These are phyloP conservation scores for Hypomyces rosellus DNA, from an alignment of 2,329 filamentous ascomycete species.

Conservation along the genomic window DNA sequence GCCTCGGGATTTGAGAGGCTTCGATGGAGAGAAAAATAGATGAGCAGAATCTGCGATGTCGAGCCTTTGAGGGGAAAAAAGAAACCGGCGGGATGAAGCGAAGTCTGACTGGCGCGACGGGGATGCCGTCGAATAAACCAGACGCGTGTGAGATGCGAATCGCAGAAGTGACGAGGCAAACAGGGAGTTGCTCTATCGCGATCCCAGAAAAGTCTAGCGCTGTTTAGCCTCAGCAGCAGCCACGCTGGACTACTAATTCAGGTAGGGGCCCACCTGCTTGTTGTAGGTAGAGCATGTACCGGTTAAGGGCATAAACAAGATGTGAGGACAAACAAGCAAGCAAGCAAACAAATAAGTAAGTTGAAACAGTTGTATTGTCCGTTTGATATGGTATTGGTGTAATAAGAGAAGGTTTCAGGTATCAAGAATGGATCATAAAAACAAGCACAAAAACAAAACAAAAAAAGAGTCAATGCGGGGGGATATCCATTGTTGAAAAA, in stretches of 20 bases:
- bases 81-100: slow-evolving; percentile 1
- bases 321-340: too few relatives aligned
- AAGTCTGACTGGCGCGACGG: slow-evolving; percentile 7
- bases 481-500: not conserved
- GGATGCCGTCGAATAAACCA: slow-evolving; percentile 4
- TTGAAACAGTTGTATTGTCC: too few relatives aligned
- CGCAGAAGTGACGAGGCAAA: slow-evolving; percentile 6
- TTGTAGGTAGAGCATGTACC: not conserved
- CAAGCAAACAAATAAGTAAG: too few relatives aligned
- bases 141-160: slow-evolving; percentile 11
- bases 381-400: not conserved
- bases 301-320: not conserved
- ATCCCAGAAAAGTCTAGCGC: slow-evolving; percentile 10
- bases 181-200: slow-evolving; percentile 7
- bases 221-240: not conserved
- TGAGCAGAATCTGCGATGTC: too few relatives aligned
- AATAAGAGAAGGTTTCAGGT: not conserved
- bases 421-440: too few relatives aligned
- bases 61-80: not conserved
- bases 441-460: too few relatives aligned
- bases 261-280: not conserved
- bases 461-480: too few relatives aligned
- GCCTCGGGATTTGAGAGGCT: too few relatives aligned
- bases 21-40: too few relatives aligned
- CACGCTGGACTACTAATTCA: not conserved